Evolutionary conservation across 768 basidiomycete genomes (phyloP), one percentile per base, ranked within the genome.

Genomic region (Serendipita indica): DNA sequence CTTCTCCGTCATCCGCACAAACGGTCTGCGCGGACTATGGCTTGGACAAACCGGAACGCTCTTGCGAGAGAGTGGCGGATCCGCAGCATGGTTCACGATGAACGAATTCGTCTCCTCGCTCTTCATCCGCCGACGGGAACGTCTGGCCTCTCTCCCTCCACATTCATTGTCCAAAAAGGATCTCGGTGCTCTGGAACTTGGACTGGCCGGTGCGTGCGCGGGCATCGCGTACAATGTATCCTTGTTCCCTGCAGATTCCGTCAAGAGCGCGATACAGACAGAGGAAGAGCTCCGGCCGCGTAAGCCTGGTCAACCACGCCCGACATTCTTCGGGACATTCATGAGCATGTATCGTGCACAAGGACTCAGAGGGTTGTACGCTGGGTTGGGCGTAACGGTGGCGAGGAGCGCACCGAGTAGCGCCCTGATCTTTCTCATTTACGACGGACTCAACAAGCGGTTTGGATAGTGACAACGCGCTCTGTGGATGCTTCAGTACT

Each of bases 191-290:
- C 86, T 81, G 81, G 88, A 97, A 68, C 83, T 87, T 1, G 90
- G 89, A n/a, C 58, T 86, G 0, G 78, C 86, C 0, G 93, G 93
- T 18, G 93, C 90, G 3, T 77, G 80, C 58, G 89, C 93, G 1
- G 93, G 93, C 7, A 83, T 84, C 3, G 75, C 79, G 45, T 94
- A 88, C 72, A 92, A 88, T 63, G 72, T 93, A 65, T 77, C 88
- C n/a, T 75, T 94, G 57, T 97, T 93, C 75, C 94, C 94, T 0
- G 92, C 92, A 3, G 94, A 98, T 71, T 87, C 88, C 28, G 78
- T 97, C 65, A 98, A 98, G 76, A 88, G 85, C 62, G 79, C 89
- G 60, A 88, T 98, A 67, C 94, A 97, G 75, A 98, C 94, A 0
- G 86, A 85, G 68, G 86, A 87, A 57, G 93, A 96, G 70, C 74